phyloP scores from a whole-genome alignment of 495 filamentous ascomycete species.

The Sabuloglossum arenarium region DNA sequence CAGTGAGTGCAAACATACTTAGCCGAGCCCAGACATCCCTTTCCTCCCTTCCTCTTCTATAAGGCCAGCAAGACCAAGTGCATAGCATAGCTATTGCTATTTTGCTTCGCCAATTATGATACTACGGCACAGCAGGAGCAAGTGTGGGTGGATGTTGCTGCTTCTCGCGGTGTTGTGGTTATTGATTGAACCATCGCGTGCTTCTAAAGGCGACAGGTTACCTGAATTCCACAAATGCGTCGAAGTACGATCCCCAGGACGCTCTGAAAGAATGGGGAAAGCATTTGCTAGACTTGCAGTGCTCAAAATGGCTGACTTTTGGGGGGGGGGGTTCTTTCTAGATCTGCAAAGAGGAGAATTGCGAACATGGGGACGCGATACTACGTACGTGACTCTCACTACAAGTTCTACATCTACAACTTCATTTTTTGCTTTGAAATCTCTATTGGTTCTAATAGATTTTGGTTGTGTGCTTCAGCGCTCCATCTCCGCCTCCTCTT shows the following conservation, averaged over 20 bases:
- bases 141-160: background rate
- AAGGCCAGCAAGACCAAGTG: no score
- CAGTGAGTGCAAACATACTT: no score
- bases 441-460: no score
- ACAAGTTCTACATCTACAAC: background rate
- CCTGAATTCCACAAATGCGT: conserved; percentile 84
- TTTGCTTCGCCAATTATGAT: background rate
- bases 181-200: conserved; percentile 29
- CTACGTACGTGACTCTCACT: conserved; percentile 31
- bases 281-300: conserved; percentile 9
- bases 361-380: conserved; percentile 25
- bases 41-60: background rate
- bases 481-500: conserved; percentile 48
- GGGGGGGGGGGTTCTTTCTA: conserved; percentile 18
- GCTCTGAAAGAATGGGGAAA: conserved; percentile 1
- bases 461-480: conserved; percentile 22
- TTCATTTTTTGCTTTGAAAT: background rate
- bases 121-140: background rate
- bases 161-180: conserved; percentile 22
- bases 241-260: conserved; percentile 30
- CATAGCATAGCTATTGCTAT: background rate
- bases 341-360: conserved; percentile 71
- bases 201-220: conserved; percentile 68
- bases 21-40: no score
- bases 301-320: background rate